These are phyloP conservation scores for Tephrocybe sp. DNA, from an alignment of 768 basidiomycete species.

Conservation along the genomic window DNA sequence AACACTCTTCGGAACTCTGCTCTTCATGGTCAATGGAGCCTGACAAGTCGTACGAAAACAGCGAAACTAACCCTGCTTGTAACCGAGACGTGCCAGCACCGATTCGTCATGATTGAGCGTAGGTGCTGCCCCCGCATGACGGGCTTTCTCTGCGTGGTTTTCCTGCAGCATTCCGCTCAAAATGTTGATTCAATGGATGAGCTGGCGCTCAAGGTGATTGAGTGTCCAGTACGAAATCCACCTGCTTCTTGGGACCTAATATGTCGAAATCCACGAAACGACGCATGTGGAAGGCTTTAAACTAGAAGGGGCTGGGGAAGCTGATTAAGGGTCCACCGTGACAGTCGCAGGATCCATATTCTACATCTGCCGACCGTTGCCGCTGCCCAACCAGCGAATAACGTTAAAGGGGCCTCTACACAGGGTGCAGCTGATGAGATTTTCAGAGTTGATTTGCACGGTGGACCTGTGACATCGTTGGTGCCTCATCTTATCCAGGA, in stretches of 20 bases:
- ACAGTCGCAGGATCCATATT: slow-evolving; percentile 3
- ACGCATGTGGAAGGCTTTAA: slow-evolving; percentile 3
- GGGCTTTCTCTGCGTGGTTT: slow-evolving; percentile 1
- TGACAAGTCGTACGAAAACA: background rate
- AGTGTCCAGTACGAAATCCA: background rate
- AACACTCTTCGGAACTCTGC: slow-evolving; percentile 55
- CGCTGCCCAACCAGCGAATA: slow-evolving; percentile 1
- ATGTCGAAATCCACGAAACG: slow-evolving; percentile 3
- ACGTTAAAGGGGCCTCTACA: background rate
- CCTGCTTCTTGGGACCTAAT: slow-evolving; percentile 6
- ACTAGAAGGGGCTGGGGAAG: slow-evolving; percentile 17
- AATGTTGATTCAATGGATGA: background rate
- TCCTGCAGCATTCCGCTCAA: slow-evolving; percentile 13
- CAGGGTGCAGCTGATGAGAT: background rate
- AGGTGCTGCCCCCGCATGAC: background rate
- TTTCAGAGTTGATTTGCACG: background rate
- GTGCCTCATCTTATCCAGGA: background rate
- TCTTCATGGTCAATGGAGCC: background rate
- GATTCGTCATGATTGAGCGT: slow-evolving; percentile 17
- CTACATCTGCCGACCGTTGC: background rate
- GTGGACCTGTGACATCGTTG: background rate
- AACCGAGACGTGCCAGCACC: slow-evolving; percentile 20
- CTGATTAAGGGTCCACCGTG: slow-evolving; percentile 1
- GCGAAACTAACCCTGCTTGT: slow-evolving; percentile 19
- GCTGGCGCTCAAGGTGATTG: background rate